Conservation (phyloP, 2,329 filamentous ascomycete species). For the Knoxdaviesia proteae region DNA sequence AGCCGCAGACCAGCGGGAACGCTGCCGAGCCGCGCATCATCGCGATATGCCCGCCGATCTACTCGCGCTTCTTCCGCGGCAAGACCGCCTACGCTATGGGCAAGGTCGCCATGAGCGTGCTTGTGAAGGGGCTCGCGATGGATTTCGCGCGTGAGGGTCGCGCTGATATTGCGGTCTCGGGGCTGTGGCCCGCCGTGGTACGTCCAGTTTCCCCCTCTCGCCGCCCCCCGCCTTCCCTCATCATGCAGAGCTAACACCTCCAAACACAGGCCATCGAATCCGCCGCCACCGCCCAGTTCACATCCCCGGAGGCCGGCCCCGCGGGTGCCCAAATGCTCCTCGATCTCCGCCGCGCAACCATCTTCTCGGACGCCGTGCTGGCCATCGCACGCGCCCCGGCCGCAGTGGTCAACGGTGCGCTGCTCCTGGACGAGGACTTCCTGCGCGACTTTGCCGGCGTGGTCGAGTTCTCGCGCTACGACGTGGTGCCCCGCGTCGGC, state of each 20-base stretch:
- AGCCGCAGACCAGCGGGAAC: conserved; percentile 10
- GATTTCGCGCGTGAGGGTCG: conserved; percentile 50
- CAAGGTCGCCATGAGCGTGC: conserved; percentile 63
- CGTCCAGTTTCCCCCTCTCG: conserved; percentile 9
- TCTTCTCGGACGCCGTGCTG: conserved; percentile 64
- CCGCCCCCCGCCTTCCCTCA: background rate
- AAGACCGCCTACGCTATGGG: conserved; percentile 69
- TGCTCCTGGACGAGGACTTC: conserved; percentile 67
- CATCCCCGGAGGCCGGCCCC: too few relatives aligned
- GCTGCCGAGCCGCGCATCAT: conserved; percentile 39
- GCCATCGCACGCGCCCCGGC: conserved; percentile 44
- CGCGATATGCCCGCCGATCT: conserved; percentile 69
- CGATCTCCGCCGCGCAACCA: conserved; percentile 46
- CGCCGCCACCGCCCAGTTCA: conserved; percentile 37
- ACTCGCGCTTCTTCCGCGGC: conserved; percentile 64
- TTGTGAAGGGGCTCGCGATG: conserved; percentile 67
- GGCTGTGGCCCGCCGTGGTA: conserved; percentile 63
- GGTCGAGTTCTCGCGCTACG: conserved; percentile 53
- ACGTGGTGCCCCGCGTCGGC: conserved; percentile 26
- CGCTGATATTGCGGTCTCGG: conserved; percentile 53
- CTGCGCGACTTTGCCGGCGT: conserved; percentile 42
- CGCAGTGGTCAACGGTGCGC: conserved; percentile 43
- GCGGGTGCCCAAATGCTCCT: conserved; percentile 2
- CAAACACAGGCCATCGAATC: conserved; percentile 42
- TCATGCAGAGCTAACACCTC: background rate